Conservation (phyloP, 805 yeast species). For the Kodamaea sagamina region DNA sequence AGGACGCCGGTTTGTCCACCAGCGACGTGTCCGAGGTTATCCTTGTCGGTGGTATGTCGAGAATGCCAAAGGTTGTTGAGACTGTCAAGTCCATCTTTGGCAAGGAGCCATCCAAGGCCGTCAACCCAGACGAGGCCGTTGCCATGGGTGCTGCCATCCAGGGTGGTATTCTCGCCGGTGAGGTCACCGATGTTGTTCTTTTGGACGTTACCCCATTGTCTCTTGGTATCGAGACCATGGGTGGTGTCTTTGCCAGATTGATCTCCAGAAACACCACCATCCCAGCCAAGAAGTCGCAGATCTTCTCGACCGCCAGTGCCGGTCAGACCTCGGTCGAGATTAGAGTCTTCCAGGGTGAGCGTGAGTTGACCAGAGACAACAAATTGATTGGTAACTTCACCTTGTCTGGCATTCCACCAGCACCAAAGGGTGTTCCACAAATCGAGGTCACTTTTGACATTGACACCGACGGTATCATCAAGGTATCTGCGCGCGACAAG, state of each 20-base stretch:
- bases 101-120: conserved; percentile 84
- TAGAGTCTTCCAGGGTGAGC: conserved; percentile 99
- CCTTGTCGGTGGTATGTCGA: conserved; percentile 88
- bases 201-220: conserved; percentile 89
- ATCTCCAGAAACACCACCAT: conserved; percentile 93
- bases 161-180: conserved; percentile 95
- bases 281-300: conserved; percentile 95
- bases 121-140: conserved; percentile 93
- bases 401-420: conserved; percentile 91
- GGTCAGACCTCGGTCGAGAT: conserved; percentile 50
- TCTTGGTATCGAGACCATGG: conserved; percentile 95
- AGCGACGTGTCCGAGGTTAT: conserved; percentile 76
- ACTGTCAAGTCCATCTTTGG: conserved; percentile 77
- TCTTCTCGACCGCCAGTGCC: conserved; percentile 51
- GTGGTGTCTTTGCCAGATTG: conserved; percentile 94
- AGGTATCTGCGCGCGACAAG: conserved; percentile 92
- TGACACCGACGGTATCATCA: conserved; percentile 96
- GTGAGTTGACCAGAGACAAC: conserved; percentile 97
- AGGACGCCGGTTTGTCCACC: conserved; percentile 71
- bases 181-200: conserved; percentile 86
- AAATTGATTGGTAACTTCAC: conserved; percentile 97
- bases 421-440: conserved; percentile 93
- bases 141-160: conserved; percentile 98
- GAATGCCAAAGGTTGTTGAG: conserved; percentile 86
- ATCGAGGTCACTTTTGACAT: conserved; percentile 93